Evolutionary conservation across 1,284 basidiomycete genomes (phyloP), one percentile per base, ranked within the genome.

Genomic region (Termitomyces sp.): DNA sequence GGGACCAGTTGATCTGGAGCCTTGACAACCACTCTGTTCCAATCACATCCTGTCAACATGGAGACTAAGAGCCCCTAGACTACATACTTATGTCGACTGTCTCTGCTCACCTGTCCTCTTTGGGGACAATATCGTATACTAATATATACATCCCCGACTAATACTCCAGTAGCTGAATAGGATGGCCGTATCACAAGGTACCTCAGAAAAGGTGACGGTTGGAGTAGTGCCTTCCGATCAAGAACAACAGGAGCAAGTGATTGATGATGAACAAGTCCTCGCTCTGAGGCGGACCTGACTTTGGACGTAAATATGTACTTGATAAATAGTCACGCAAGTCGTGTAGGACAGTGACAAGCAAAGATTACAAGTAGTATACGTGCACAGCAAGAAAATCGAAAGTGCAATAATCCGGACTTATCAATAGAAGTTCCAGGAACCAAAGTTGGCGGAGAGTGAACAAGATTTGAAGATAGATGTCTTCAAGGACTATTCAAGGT

Each of bases 11-110:
- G n/a, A 41, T 28, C 24, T 9, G 30, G 33, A 24, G 45, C 45
- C 43, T 28, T 46, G n/a, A 37, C 45, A 11, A 46, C 45, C 5
- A 34, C 34, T 31, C 45, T 46, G 45, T 37, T 46, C 19, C 33
- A 13, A 46, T 46, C 10, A 24, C 19, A 24, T 14, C 19, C 18
- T 45, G 44, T 35, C 44, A 35, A 24, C 19, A n/a, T n/a, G n/a
- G 11, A 18, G 14, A 16, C 11, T 21, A 28, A 44, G 31, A 3
- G 8, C 31, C 28, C 19, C 21, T 3, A n/a, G n/a, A n/a, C n/a
- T n/a, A 24, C 5, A 4, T 9, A 38, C 24, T 5, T 41, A 24
- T 10, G 30, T 18, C 30, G 21, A 40, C 38, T 11, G 18, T 19
- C 38, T 13, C 10, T 18, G 28, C 18, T 44, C 30, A 19, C 14